Percentiles rank a stretch among this genome's conserved stretches.
Evolutionary conservation across 2,329 filamentous ascomycete species (phyloP).

Genomic region (Didymella keratinophila): DNA sequence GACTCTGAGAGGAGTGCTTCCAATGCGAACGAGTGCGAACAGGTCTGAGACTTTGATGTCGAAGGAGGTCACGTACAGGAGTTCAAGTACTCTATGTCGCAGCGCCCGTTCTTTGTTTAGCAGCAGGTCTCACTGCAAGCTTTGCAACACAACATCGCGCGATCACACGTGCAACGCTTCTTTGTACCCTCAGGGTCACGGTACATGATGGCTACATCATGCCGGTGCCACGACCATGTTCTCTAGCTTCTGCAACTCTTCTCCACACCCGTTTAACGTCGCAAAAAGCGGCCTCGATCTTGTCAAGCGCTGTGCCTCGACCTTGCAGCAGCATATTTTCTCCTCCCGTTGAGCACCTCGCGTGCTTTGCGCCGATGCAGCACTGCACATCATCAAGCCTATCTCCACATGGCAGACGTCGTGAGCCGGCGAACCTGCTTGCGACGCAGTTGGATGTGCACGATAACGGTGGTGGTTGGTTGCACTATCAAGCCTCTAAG

Average conservation of each 20-base stretch:
- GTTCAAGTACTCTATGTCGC: slow-evolving; percentile 16
- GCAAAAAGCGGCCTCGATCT: slow-evolving; percentile 16
- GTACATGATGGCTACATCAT: slow-evolving; percentile 15
- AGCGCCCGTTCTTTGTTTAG: slow-evolving; percentile 7
- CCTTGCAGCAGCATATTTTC: slow-evolving; percentile 22
- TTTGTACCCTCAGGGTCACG: slow-evolving; percentile 14
- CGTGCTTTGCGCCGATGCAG: slow-evolving; percentile 21
- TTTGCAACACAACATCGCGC: slow-evolving; percentile 13
- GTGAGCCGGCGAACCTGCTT: slow-evolving; percentile 23
- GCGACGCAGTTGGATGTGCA: slow-evolving; percentile 15
- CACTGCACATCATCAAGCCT: slow-evolving; percentile 37
- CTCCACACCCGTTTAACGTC: slow-evolving; percentile 1
- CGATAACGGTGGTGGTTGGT: slow-evolving; percentile 35
- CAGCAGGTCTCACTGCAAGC: slow-evolving; percentile 15
- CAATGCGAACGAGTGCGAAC: slow-evolving; percentile 14
- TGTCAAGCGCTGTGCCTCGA: slow-evolving; percentile 40
- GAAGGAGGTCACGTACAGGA: slow-evolving; percentile 9
- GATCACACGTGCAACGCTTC: slow-evolving; percentile 16
- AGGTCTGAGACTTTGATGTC: slow-evolving; percentile 7
- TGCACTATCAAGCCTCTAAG: slow-evolving; percentile 37
- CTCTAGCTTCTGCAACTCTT: slow-evolving; percentile 13
- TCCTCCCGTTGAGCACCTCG: slow-evolving; percentile 25
- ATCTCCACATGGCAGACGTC: slow-evolving; percentile 27
- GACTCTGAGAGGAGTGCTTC: not conserved
- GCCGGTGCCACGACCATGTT: slow-evolving; percentile 3